Conservation (phyloP, 2,329 filamentous ascomycete genomes). For the Aspergillus flavus region DNA sequence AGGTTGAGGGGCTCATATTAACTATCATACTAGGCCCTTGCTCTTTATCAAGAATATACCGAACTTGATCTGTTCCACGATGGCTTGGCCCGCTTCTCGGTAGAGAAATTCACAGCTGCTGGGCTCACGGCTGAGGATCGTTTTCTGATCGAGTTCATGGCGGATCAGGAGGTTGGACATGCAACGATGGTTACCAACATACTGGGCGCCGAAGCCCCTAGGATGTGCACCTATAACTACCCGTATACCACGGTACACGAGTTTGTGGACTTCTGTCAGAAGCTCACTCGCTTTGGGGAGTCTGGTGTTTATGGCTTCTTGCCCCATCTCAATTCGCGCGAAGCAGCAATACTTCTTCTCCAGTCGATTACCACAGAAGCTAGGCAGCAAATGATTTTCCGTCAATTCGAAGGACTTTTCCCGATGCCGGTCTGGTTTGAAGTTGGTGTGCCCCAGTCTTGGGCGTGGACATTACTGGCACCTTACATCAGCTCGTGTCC, state of each 20-base stretch:
- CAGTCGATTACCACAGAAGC: constrained; percentile 79
- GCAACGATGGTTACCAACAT: constrained; percentile 77
- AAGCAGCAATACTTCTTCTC: constrained; percentile 71
- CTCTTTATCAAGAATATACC: constrained; percentile 81
- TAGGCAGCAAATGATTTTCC: constrained; percentile 81
- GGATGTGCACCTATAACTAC: constrained; percentile 81
- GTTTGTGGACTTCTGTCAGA: constrained; percentile 82
- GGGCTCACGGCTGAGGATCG: constrained; percentile 71
- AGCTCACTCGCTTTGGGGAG: constrained; percentile 80
- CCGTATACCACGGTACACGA: constrained; percentile 74
- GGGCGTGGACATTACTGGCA: constrained; percentile 80
- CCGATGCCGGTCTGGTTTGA: constrained; percentile 85
- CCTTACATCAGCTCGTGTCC: constrained; percentile 81
- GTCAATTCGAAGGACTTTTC: constrained; percentile 77
- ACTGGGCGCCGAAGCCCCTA: constrained; percentile 61
- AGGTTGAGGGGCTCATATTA: neutral
- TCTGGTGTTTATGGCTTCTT: constrained; percentile 80
- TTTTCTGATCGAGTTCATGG: constrained; percentile 74
- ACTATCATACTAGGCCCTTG: constrained; percentile 54
- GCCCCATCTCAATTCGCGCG: constrained; percentile 73
- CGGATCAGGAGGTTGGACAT: constrained; percentile 74
- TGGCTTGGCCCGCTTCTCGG: constrained; percentile 67
- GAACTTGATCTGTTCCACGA: constrained; percentile 69
- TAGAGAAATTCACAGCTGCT: constrained; percentile 67
- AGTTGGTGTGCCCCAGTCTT: constrained; percentile 77